Conservation (phyloP, 345 rosid genomes). For the Theobroma cacao region DNA sequence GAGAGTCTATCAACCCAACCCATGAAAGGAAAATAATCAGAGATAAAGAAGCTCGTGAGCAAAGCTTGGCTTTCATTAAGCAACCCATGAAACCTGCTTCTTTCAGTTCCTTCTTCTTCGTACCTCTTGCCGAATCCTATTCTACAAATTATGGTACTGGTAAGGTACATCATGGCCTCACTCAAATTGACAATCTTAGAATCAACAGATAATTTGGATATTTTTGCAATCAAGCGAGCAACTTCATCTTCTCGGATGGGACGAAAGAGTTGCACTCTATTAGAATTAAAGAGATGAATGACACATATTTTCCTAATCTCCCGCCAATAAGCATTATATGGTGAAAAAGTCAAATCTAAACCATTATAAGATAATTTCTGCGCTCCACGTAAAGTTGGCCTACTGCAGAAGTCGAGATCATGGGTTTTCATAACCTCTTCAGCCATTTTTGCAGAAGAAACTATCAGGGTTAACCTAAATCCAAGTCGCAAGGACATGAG, state of each 20-base stretch:
- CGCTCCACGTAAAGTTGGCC: conserved; percentile 31
- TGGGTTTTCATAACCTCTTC: conserved; percentile 36
- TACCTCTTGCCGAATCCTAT: conserved; percentile 46
- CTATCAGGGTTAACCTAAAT: conserved; percentile 24
- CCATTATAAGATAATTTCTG: conserved; percentile 43
- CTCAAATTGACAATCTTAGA: conserved; percentile 26
- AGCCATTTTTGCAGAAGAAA: conserved; percentile 47
- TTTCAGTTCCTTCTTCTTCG: conserved; percentile 25
- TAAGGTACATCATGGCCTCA: conserved; percentile 21
- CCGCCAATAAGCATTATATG: conserved; percentile 41
- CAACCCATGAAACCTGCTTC: conserved; percentile 22
- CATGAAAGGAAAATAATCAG: conserved; percentile 39
- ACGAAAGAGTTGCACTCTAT: conserved; percentile 29
- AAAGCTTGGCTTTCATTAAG: conserved; percentile 29
- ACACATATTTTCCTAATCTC: conserved; percentile 38
- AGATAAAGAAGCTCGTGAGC: conserved; percentile 33
- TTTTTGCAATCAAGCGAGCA: conserved; percentile 26
- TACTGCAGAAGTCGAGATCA: conserved; percentile 44
- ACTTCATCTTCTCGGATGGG: conserved; percentile 44
- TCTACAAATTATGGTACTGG: conserved; percentile 30
- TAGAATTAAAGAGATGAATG: conserved; percentile 36
- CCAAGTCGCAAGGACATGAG: conserved; percentile 47
- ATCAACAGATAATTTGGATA: conserved; percentile 16
- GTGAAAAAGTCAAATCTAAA: conserved; percentile 43
- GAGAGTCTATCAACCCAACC: conserved; percentile 47